Conservation (phyloP, 257 asterid species). For the Gentiana dahurica region DNA sequence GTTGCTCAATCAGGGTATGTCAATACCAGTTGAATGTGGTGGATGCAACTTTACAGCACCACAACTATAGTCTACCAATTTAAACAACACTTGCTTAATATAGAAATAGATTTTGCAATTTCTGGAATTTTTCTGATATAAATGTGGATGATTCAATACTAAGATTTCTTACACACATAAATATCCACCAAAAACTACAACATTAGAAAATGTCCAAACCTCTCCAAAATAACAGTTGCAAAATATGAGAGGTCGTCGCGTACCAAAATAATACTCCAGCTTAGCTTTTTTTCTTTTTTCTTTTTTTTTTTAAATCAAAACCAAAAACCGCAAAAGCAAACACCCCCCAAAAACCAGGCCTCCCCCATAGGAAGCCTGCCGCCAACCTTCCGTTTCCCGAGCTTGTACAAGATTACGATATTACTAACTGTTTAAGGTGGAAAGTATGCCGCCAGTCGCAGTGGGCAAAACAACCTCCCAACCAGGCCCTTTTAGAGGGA, state of each 20-base stretch:
- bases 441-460: constrained; percentile 75
- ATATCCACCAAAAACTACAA: no score
- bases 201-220: no score
- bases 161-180: no score
- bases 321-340: not conserved
- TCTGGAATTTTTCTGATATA: no score
- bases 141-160: no score
- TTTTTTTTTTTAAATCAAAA: not conserved
- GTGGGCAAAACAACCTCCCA: constrained; percentile 95
- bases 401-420: not conserved
- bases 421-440: constrained; percentile 55
- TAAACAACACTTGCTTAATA: no score
- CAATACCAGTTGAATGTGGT: no score
- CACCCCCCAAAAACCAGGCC: constrained; percentile 1
- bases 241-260: not conserved
- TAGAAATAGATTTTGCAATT: no score
- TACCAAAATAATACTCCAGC: not conserved
- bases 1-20: no score
- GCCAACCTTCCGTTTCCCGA: not conserved
- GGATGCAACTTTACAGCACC: no score
- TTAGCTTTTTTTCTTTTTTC: not conserved
- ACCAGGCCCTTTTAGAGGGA: constrained; percentile 94
- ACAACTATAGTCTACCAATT: no score
- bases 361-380: constrained; percentile 6
- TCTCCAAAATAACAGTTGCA: no score